A percentile compares a stretch with the other conserved stretches of the same genome.
Conservation (phyloP, 495 filamentous ascomycete genomes). For the Podospora didyma region DNA sequence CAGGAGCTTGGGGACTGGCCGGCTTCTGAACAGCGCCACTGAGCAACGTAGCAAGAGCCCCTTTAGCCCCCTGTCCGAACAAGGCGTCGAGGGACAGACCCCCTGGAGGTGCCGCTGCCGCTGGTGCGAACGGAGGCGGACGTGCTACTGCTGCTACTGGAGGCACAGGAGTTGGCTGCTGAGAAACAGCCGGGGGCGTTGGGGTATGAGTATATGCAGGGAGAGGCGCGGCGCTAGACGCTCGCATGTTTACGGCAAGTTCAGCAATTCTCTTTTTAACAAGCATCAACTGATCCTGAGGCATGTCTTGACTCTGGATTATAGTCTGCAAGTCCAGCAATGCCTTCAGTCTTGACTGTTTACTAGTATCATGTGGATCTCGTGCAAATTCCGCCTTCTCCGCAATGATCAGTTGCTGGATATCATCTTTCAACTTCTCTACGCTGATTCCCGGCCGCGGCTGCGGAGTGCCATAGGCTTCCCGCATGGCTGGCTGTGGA, state of each 20-base stretch:
- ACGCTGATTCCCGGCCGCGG: constrained; percentile 51
- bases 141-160: constrained; percentile 23
- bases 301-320: constrained; percentile 71
- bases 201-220: constrained; percentile 20
- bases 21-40: constrained; percentile 32
- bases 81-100: constrained; percentile 45
- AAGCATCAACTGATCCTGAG: constrained; percentile 72
- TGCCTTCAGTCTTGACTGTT: constrained; percentile 76
- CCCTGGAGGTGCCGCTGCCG: constrained; percentile 19
- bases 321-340: constrained; percentile 81
- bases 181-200: constrained; percentile 24
- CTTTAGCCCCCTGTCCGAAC: constrained; percentile 49
- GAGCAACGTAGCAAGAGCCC: constrained; percentile 48
- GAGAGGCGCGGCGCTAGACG: constrained; percentile 29
- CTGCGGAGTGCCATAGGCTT: constrained; percentile 27
- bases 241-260: constrained; percentile 54
- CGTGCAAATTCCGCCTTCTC: constrained; percentile 68
- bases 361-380: constrained; percentile 65
- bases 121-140: constrained; percentile 27
- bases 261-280: constrained; percentile 75
- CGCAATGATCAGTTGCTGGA: constrained; percentile 66
- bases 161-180: constrained; percentile 21
- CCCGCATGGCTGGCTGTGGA: constrained; percentile 17
- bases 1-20: constrained; percentile 40
- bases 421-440: constrained; percentile 74